Base-by-base conservation (phyloP, 257 asterid genomes). In the Forsythia suspensa region DNA sequence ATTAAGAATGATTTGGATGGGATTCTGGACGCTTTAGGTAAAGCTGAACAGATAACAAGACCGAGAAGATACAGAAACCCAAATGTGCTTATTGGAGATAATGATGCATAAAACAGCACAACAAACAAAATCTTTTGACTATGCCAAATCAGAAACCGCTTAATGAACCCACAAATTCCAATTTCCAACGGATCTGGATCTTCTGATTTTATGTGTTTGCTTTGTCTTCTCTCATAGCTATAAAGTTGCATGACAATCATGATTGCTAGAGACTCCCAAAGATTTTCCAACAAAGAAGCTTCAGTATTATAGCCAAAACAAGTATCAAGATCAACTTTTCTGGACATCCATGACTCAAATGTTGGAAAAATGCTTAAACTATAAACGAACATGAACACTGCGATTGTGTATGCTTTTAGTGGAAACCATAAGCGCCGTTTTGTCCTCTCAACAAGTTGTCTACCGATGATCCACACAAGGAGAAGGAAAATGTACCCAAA, bases 161-260 rank as follows among this genome's bases (percentile, higher is more conserved):
- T 92, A 40, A 87, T 42, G 85, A 96, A 94, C 59, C 98, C 99
- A 76, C 92, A 80, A 73, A 92, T 81, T 70, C 99, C 99, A 77
- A 87, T 84, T 78, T 91, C 91, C 77, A 87, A 79, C 52, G 86
- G 85, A 41, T 90, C 90, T 34, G 87, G 77, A 82, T 86, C 90
- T 78, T 85, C 97, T 69, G 90, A 85, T 80, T 81, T 83, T 85
- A 84, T 78, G 79, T 59, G 77, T 84, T 90, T 89, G 92, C 97
- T 96, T 83, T 96, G 97, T 82, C 99, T 90, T 88, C 99, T 92
- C 84, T 96, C 99, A 29, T 96, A 96, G 87, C 98, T 96, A 74
- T 96, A 94, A 85, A 96, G 97, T 88, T 96, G 98, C 99, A 96
- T 96, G 82, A 96, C 98, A 79, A 94, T 86, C 80, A 92, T 86